Evolutionary conservation across 305 asterid species (phyloP).

Genomic region (Lippia alba): DNA sequence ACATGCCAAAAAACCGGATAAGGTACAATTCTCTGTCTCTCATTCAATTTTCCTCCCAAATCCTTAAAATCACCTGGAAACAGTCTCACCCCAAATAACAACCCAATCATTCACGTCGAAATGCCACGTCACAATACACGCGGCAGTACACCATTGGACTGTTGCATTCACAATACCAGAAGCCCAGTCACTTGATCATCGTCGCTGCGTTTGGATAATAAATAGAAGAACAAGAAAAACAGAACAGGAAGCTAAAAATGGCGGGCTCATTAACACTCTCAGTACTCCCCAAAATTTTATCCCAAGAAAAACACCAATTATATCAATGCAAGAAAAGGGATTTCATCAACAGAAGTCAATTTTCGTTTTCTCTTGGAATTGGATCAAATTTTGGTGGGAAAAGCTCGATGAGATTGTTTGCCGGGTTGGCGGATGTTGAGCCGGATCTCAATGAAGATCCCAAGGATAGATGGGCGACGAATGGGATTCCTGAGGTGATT

Average conservation of each 20-base stretch:
- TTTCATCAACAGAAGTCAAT: constrained; percentile 23
- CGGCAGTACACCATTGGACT: neutral
- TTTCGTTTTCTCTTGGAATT: constrained; percentile 19
- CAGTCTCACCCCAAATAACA: neutral
- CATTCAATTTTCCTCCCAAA: constrained; percentile 19
- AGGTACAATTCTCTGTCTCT: constrained; percentile 34
- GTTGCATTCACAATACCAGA: neutral
- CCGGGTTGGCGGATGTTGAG: constrained; percentile 74
- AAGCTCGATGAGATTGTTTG: constrained; percentile 56
- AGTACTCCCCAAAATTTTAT: constrained; percentile 39
- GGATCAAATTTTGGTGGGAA: constrained; percentile 30
- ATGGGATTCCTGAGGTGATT: constrained; percentile 59
- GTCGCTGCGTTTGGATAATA: constrained; percentile 14
- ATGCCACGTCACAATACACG: neutral
- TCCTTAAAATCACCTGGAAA: neutral
- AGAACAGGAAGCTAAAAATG: constrained; percentile 39
- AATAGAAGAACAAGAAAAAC: neutral
- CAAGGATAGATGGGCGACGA: constrained; percentile 77
- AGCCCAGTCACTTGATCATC: constrained; percentile 16
- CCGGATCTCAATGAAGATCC: constrained; percentile 88
- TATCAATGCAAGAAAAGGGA: constrained; percentile 27
- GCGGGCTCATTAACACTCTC: constrained; percentile 49
- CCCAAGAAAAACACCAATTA: constrained; percentile 34
- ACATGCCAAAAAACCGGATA: constrained; percentile 29
- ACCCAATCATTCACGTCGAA: neutral